Evolutionary conservation across 192 early-diverging fungal genomes (phyloP).

Genomic region (Linnemannia elongata): DNA sequence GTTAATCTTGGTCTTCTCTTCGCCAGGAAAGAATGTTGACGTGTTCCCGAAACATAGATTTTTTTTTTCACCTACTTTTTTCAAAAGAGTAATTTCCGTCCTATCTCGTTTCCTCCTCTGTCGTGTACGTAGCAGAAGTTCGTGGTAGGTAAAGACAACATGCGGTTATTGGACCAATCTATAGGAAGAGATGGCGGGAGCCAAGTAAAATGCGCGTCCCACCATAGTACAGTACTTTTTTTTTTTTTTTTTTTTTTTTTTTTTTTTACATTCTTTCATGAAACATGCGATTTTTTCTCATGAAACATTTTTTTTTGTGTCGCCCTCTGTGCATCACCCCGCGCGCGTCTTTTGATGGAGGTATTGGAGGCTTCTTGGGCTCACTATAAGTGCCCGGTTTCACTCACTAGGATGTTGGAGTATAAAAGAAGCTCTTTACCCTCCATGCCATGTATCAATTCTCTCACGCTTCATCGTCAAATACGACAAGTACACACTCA

Average conservation of each 20-base stretch:
- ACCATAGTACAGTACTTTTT: no score
- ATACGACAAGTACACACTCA: background rate
- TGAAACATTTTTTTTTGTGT: background rate
- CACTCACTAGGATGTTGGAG: background rate
- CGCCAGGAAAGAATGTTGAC: no score
- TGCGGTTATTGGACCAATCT: background rate
- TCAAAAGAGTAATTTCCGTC: no score
- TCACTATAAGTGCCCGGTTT: background rate
- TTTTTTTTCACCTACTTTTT: no score
- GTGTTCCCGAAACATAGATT: no score
- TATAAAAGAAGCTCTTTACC: background rate
- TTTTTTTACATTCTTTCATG: background rate
- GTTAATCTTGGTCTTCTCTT: no score
- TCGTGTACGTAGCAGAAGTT: no score
- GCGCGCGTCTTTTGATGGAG: background rate
- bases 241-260: background rate
- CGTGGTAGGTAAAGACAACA: background rate
- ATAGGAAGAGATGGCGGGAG: background rate
- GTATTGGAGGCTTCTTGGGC: background rate
- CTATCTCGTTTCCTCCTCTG: no score
- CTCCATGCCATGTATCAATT: background rate
- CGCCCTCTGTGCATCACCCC: background rate
- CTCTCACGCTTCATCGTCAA: background rate
- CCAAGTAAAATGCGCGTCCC: background rate
- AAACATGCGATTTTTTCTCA: background rate